These are phyloP conservation scores for Suillus decipiens DNA, from an alignment of 768 basidiomycete species.

Conservation along the genomic window DNA sequence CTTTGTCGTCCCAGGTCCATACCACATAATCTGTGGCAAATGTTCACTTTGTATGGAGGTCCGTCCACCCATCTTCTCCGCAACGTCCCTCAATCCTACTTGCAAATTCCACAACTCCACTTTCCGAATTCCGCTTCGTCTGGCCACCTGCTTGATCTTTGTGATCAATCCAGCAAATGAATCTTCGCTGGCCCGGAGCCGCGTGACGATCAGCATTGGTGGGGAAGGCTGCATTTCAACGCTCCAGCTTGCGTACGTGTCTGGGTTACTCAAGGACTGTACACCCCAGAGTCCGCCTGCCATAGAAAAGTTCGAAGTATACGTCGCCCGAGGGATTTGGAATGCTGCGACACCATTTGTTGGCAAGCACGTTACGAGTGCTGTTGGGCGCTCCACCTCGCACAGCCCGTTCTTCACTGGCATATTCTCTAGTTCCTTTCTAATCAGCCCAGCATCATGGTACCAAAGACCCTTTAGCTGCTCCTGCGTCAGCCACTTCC, in stretches of 20 bases:
- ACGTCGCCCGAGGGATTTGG: constrained; percentile 37
- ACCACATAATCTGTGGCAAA: constrained; percentile 51
- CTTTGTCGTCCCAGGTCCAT: constrained; percentile 38
- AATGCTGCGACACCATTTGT: constrained; percentile 48
- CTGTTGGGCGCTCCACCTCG: constrained; percentile 16
- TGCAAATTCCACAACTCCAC: constrained; percentile 54
- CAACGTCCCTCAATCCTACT: constrained; percentile 30
- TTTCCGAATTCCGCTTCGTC: constrained; percentile 32
- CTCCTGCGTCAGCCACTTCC: constrained; percentile 36
- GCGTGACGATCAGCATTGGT: constrained; percentile 45
- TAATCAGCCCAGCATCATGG: constrained; percentile 41
- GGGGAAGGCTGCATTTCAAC: constrained; percentile 37
- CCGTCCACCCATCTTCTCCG: constrained; percentile 31
- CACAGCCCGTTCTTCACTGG: constrained; percentile 11
- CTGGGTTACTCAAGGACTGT: constrained; percentile 15
- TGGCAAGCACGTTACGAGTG: constrained; percentile 44
- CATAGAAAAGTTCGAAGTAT: constrained; percentile 16
- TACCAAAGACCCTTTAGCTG: constrained; percentile 41
- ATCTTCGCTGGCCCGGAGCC: constrained; percentile 33
- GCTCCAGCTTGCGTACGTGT: constrained; percentile 46
- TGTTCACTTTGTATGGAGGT: constrained; percentile 39
- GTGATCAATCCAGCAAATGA: constrained; percentile 38
- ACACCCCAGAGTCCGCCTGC: constrained; percentile 25
- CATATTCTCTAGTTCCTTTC: constrained; percentile 28
- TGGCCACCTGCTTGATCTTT: constrained; percentile 38